Percentiles rank a stretch among this genome's conserved stretches.
phyloP scores from a whole-genome alignment of 2,329 filamentous ascomycete species.

The Fusarium ramigenum region DNA sequence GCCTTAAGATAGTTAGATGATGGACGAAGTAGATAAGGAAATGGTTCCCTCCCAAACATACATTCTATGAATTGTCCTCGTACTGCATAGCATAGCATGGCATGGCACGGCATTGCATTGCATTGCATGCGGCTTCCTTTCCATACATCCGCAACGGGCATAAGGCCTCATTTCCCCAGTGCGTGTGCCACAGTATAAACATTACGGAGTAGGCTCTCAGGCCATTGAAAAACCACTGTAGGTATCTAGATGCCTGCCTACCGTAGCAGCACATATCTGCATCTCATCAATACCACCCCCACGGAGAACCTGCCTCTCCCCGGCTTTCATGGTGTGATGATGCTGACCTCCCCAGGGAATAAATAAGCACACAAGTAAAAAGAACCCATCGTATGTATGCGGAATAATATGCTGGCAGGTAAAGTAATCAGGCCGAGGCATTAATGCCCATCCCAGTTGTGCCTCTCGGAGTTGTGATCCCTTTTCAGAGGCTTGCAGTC shows the following conservation, averaged over 20 bases:
- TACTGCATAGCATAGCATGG: conserved; percentile 19
- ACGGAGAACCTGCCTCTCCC: conserved; percentile 12
- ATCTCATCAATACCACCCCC: conserved; percentile 22
- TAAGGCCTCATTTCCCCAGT: conserved; percentile 20
- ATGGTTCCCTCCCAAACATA: not conserved
- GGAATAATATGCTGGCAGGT: not conserved
- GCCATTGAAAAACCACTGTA: not conserved
- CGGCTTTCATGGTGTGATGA: conserved; percentile 26
- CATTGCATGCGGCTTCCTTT: conserved; percentile 9
- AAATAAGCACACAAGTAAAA: conserved; percentile 16
- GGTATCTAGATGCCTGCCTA: not conserved
- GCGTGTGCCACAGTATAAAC: not conserved
- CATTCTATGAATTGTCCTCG: conserved; percentile 16
- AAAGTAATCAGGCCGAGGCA: conserved; percentile 14
- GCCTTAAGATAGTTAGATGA: not conserved
- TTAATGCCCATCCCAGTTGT: conserved; percentile 9
- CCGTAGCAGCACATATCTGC: not conserved
- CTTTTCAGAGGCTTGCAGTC: conserved; percentile 18
- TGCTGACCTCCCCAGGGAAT: conserved; percentile 23
- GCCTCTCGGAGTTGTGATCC: conserved; percentile 27
- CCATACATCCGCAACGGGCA: conserved; percentile 12
- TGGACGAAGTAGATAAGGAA: conserved; percentile 1
- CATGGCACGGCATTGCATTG: not conserved
- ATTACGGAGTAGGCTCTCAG: not conserved
- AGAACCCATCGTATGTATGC: conserved; percentile 9